Evolutionary conservation across 371 early-diverging fungal species (phyloP).

Genomic region (Mortierella sp.): DNA sequence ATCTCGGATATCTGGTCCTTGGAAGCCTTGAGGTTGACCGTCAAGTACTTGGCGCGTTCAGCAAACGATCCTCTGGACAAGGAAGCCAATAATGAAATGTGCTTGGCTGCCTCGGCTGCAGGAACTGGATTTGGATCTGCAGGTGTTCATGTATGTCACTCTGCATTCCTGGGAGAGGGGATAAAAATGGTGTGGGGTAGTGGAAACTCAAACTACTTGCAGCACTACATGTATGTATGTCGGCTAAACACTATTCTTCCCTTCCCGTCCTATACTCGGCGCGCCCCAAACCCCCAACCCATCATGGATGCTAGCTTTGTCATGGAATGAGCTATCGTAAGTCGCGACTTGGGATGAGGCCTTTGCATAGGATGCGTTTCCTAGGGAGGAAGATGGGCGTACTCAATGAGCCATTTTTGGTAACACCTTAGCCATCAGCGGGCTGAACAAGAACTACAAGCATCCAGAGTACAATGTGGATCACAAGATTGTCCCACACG

Average conservation of each 20-base stretch:
- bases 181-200: conserved; percentile 1
- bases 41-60: conserved; percentile 81
- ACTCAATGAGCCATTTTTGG: not conserved
- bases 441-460: conserved; percentile 82
- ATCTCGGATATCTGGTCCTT: conserved; percentile 93
- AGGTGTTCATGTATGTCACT: conserved; percentile 74
- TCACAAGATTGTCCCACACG: conserved; percentile 62
- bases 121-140: conserved; percentile 96
- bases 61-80: conserved; percentile 76
- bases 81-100: conserved; percentile 88
- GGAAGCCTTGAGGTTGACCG: conserved; percentile 84
- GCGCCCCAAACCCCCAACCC: too few relatives aligned
- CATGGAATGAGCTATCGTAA: conserved; percentile 71
- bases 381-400: too few relatives aligned
- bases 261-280: too few relatives aligned
- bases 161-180: not conserved
- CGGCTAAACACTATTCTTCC: not conserved
- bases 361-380: too few relatives aligned
- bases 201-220: not conserved
- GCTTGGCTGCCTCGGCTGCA: conserved; percentile 91
- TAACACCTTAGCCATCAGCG: conserved; percentile 73
- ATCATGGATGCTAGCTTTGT: conserved; percentile 59
- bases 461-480: conserved; percentile 86
- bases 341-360: not conserved
- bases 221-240: conserved; percentile 1